phyloP scores from a whole-genome alignment of 805 yeast species.

The Cyberlindnera lachancei region DNA sequence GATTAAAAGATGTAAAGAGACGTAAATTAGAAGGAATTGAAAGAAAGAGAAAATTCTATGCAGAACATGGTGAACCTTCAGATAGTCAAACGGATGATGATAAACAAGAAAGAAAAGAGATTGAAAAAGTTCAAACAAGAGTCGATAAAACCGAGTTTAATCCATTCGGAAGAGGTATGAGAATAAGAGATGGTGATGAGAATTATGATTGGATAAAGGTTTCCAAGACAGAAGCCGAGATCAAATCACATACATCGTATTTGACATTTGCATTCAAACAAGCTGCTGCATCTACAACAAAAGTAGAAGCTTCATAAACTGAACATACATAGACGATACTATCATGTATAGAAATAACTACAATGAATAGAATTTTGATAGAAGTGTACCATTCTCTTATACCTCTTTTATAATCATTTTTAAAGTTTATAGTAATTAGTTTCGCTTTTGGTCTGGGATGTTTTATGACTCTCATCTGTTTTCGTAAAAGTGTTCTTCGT shows the following conservation, averaged over 20 bases:
- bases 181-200: conserved; percentile 83
- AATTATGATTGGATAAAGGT: conserved; percentile 76
- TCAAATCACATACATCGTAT: conserved; percentile 91
- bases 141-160: conserved; percentile 54
- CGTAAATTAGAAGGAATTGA: conserved; percentile 64
- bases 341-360: too few species aligned
- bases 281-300: conserved; percentile 5
- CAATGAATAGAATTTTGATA: too few species aligned
- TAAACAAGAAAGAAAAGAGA: conserved; percentile 19
- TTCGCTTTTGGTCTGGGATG: too few species aligned
- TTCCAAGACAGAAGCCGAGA: conserved; percentile 75
- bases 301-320: too few species aligned
- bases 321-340: too few species aligned
- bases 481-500: too few species aligned
- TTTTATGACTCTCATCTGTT: too few species aligned
- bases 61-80: conserved; percentile 16
- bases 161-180: conserved; percentile 87
- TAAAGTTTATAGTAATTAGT: too few species aligned
- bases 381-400: too few species aligned
- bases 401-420: too few species aligned
- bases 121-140: conserved; percentile 19
- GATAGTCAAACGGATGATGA: conserved; percentile 18
- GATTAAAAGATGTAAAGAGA: conserved; percentile 71
- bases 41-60: conserved; percentile 33
- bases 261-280: conserved; percentile 74